phyloP scores from a whole-genome alignment of 2,329 filamentous ascomycete genomes.

The Ophiobolus disseminans region DNA sequence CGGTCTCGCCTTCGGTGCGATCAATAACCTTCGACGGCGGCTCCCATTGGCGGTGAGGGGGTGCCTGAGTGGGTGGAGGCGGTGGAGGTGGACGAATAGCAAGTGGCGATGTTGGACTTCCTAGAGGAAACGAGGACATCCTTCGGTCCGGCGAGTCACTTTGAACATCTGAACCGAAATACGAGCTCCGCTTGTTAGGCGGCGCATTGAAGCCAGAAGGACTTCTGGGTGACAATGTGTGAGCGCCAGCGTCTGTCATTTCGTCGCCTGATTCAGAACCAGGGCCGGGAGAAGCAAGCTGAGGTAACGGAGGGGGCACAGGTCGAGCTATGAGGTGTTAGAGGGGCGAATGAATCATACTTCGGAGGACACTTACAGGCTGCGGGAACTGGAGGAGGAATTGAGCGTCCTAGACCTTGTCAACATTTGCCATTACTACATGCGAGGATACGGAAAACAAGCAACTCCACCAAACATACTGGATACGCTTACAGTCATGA shows the following conservation, averaged over 20 bases:
- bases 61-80: slow-evolving; percentile 53
- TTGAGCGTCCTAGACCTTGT: slow-evolving; percentile 50
- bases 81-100: slow-evolving; percentile 55
- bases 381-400: slow-evolving; percentile 47
- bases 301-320: slow-evolving; percentile 61
- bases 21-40: slow-evolving; percentile 54
- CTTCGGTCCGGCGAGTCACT: slow-evolving; percentile 43
- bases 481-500: slow-evolving; percentile 48
- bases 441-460: background rate
- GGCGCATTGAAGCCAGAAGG: slow-evolving; percentile 37
- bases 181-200: slow-evolving; percentile 50
- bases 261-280: slow-evolving; percentile 93
- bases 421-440: slow-evolving; percentile 11
- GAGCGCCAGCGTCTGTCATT: slow-evolving; percentile 55
- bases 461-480: slow-evolving; percentile 40
- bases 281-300: slow-evolving; percentile 70
- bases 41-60: slow-evolving; percentile 48
- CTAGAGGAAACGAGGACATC: slow-evolving; percentile 61
- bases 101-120: slow-evolving; percentile 44
- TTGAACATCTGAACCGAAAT: slow-evolving; percentile 49
- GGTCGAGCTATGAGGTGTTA: slow-evolving; percentile 64
- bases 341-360: background rate
- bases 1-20: slow-evolving; percentile 81
- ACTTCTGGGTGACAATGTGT: slow-evolving; percentile 35
- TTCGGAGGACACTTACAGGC: slow-evolving; percentile 37